A percentile compares a stretch with the other conserved stretches of the same genome.
These are phyloP conservation scores for Inosperma sp. DNA, from an alignment of 768 basidiomycete species.

Conservation along the genomic window DNA sequence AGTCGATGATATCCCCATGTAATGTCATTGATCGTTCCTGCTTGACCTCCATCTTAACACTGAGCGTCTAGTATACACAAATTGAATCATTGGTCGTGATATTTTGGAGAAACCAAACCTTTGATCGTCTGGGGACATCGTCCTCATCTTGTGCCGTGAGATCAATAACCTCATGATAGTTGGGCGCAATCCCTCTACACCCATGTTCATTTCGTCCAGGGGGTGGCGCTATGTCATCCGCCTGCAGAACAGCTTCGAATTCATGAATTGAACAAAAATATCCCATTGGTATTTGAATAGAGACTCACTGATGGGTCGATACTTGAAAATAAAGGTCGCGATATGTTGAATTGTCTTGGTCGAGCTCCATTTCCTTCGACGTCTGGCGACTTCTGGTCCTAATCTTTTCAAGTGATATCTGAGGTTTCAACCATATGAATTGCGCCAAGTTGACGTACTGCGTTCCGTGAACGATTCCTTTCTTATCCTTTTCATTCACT, in stretches of 20 bases:
- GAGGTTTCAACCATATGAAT: background rate
- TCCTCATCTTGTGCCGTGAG: background rate
- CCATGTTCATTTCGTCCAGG: background rate
- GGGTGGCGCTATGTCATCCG: background rate
- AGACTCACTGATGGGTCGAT: constrained; percentile 3
- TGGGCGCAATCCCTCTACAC: background rate
- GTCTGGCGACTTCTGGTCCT: background rate
- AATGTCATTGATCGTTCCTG: no score
- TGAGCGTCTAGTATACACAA: no score
- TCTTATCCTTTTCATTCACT: constrained; percentile 12
- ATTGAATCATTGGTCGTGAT: background rate
- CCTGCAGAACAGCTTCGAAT: constrained; percentile 3
- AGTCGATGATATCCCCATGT: no score
- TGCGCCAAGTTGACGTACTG: constrained; percentile 3
- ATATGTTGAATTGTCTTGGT: constrained; percentile 9
- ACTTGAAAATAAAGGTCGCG: constrained; percentile 12
- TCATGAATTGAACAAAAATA: background rate
- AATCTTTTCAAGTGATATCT: no score
- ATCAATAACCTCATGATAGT: background rate
- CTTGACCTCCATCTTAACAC: no score
- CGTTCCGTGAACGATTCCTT: constrained; percentile 12
- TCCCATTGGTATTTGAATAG: background rate
- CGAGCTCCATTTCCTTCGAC: background rate
- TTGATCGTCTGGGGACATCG: no score
- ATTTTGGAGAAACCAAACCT: background rate